These are phyloP conservation scores for Trichoderma sp. DNA, from an alignment of 2,329 filamentous ascomycete species.

Conservation along the genomic window DNA sequence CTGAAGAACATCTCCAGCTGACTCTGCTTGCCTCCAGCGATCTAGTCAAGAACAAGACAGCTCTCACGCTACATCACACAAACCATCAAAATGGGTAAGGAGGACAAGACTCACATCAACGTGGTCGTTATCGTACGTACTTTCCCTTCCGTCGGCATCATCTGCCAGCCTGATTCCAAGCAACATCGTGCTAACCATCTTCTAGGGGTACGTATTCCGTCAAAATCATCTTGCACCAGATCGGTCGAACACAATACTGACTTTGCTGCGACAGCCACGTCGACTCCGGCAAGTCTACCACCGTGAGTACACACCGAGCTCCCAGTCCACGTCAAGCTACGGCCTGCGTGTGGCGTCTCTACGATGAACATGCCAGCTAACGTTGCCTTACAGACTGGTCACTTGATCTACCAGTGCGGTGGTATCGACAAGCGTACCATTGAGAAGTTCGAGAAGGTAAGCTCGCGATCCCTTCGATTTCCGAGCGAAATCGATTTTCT, in stretches of 20 bases:
- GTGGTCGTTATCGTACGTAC: conserved; percentile 83
- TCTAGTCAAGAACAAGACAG: conserved; percentile 21
- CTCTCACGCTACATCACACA: conserved; percentile 16
- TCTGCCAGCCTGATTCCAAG: neutral
- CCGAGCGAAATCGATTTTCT: conserved; percentile 28
- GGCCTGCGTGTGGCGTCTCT: conserved; percentile 29
- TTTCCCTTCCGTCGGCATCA: conserved; percentile 6
- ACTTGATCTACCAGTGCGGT: conserved; percentile 99
- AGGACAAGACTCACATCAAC: conserved; percentile 95
- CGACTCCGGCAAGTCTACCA: conserved; percentile 99
- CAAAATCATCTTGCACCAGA: conserved; percentile 25
- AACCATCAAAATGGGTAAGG: conserved; percentile 66
- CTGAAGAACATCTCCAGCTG: conserved; percentile 14
- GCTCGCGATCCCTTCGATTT: conserved; percentile 34
- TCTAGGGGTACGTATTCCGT: conserved; percentile 37
- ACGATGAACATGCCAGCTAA: conserved; percentile 30
- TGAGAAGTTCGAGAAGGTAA: conserved; percentile 99
- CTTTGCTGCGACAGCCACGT: conserved; percentile 67
- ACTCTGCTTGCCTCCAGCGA: conserved; percentile 27
- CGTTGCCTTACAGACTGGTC: conserved; percentile 58
- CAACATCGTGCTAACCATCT: conserved; percentile 30
- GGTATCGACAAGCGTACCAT: conserved; percentile 99
- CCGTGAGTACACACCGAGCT: conserved; percentile 62
- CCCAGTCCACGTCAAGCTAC: conserved; percentile 19
- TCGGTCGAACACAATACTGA: conserved; percentile 40